A percentile compares a stretch with the other conserved stretches of the same genome.
Evolutionary conservation across 2,329 filamentous ascomycete genomes (phyloP).

Genomic region (Hymenoscyphus infarciens): DNA sequence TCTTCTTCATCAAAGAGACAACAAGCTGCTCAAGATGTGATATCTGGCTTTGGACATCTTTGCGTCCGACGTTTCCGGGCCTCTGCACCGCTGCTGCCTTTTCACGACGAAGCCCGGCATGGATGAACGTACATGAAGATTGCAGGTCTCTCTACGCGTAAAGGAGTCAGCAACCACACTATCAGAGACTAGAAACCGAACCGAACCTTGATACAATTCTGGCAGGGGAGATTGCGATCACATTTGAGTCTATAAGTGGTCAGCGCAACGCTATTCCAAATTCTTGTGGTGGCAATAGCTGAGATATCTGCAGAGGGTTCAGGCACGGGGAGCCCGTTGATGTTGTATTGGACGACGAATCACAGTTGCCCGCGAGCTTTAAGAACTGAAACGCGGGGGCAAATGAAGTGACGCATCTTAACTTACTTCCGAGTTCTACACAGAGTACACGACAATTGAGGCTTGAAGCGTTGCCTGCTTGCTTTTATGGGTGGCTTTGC

Average conservation of each 20-base stretch:
- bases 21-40: constrained; percentile 55
- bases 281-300: not conserved
- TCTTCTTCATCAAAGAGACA: constrained; percentile 45
- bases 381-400: not conserved
- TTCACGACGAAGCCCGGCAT: constrained; percentile 39
- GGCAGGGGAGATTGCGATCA: constrained; percentile 49
- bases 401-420: not conserved
- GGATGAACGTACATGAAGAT: constrained; percentile 47
- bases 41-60: constrained; percentile 51
- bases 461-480: constrained; percentile 22
- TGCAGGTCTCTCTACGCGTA: constrained; percentile 39
- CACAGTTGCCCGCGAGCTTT: not conserved
- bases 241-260: constrained; percentile 41
- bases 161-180: not conserved
- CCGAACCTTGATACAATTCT: constrained; percentile 45
- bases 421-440: constrained; percentile 30
- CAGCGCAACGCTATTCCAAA: not conserved
- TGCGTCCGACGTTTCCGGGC: constrained; percentile 23
- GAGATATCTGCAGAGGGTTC: not conserved
- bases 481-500: constrained; percentile 8
- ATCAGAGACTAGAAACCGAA: not conserved
- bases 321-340: not conserved
- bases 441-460: constrained; percentile 31
- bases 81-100: constrained; percentile 19
- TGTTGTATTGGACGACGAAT: not conserved